Evolutionary conservation across 2,329 filamentous ascomycete species (phyloP), one percentile per base, ranked within the genome.

Genomic region (Ophiocordyceps camponoti-saundersi): DNA sequence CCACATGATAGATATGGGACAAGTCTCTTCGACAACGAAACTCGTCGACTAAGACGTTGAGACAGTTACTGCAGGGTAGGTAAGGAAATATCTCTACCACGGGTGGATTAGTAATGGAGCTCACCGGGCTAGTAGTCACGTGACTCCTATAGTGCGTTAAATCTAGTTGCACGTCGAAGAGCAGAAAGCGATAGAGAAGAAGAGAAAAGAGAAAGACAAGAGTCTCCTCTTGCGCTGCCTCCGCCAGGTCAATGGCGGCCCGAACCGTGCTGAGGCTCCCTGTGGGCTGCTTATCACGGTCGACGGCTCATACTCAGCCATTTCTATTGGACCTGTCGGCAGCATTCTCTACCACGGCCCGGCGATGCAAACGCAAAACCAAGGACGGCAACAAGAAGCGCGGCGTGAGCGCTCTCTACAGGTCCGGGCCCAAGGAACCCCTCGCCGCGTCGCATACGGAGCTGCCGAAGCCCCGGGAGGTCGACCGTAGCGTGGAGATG

Each of bases 351-450:
- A 80, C 77, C 48, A 73, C 74, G 46, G 65, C 65, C 52, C 66
- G 62, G 52, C 68, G 65, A 54, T 69, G 63, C 54, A 66, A 67
- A 57, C 67, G 68, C 62, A 68, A 66, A 58, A 64, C 58, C 51
- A 77, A 79, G 59, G 89, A 95, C 68, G 78, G 77, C 66, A 95
- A 86, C 70, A 80, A 75, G 53, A 68, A 77, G 50, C 83, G 92
- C 50, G 90, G 88, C 42, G 77, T 95, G 46, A 95, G 87, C 48
- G 82, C 80, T 22, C 72, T 94, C 48, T 80, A 85, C 53, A 74
- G 82, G 45, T 87, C 84, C 1, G 89, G 89, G 0, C 79, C 80
- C 6, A 77, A 80, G 46, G 79, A 83, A 59, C 77, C 74, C n/a
- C 69, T 93, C 47, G 84, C 82, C 18, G 80, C 92, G 50, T 80